Percentiles rank a stretch among this genome's conserved stretches.
Evolutionary conservation across 2,329 filamentous ascomycete genomes (phyloP).

Genomic region (Monilinia laxa): DNA sequence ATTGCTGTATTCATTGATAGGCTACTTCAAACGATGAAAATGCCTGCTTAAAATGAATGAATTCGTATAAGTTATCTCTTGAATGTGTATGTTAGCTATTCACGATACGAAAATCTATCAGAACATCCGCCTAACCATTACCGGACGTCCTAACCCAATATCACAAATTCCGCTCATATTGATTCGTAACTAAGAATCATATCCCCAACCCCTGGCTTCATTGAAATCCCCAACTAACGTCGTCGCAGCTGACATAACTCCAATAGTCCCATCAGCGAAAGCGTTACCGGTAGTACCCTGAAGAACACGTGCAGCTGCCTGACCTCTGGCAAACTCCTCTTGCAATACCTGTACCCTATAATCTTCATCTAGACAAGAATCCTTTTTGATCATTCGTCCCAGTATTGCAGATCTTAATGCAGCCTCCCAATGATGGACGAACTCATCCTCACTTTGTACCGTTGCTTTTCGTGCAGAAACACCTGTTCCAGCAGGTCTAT

Average conservation of each 20-base stretch:
- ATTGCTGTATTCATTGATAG: background rate
- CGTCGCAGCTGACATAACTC: conserved; percentile 48
- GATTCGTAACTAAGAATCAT: conserved; percentile 27
- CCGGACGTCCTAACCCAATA: background rate
- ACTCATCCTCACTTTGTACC: conserved; percentile 50
- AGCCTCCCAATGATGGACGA: conserved; percentile 62
- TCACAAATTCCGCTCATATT: background rate
- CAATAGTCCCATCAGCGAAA: conserved; percentile 44
- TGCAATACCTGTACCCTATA: conserved; percentile 52
- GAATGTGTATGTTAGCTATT: background rate
- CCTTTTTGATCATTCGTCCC: conserved; percentile 47
- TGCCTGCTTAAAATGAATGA: too few relatives aligned
- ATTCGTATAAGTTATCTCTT: background rate
- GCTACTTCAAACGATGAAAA: background rate
- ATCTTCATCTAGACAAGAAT: conserved; percentile 55
- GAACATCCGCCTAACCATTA: background rate
- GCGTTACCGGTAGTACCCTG: conserved; percentile 42
- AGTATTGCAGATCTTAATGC: conserved; percentile 60
- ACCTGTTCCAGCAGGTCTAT: conserved; percentile 11
- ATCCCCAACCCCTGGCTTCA: conserved; percentile 34
- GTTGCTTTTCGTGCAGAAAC: conserved; percentile 26
- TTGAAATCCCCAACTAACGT: conserved; percentile 32
- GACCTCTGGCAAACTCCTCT: conserved; percentile 31
- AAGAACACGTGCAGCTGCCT: conserved; percentile 23
- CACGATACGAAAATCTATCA: background rate